Percentiles rank a stretch among this genome's conserved stretches.
Evolutionary conservation across 805 yeast genomes (phyloP).

Genomic region (Ogataea trehaloabstinens): DNA sequence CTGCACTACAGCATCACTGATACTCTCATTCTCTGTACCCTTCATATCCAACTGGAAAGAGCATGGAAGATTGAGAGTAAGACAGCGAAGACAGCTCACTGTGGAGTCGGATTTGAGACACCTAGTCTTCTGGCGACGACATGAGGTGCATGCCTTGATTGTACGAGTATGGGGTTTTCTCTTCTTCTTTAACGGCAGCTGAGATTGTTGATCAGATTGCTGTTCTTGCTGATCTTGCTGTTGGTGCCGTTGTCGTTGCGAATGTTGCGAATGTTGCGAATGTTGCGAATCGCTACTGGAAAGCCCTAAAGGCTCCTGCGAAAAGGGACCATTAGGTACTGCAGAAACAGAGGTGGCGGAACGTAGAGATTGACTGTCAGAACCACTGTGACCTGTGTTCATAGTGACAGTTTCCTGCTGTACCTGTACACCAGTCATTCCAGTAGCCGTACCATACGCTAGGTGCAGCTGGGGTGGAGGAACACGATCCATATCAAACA

Average conservation of each 20-base stretch:
- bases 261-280: background rate
- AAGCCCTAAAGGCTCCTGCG: background rate
- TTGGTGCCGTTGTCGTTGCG: conserved; percentile 2
- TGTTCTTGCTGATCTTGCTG: background rate
- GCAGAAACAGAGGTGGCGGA: background rate
- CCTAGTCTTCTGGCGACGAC: conserved; percentile 41
- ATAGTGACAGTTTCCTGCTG: background rate
- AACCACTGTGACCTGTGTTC: background rate
- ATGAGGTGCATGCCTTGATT: conserved; percentile 31
- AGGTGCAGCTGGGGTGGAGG: background rate
- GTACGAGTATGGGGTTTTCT: conserved; percentile 24
- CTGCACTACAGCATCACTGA: background rate
- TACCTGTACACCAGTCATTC: background rate
- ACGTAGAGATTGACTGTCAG: background rate
- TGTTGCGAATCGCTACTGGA: too few species aligned
- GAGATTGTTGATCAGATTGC: background rate
- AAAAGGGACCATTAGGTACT: background rate
- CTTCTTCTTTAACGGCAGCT: conserved; percentile 9
- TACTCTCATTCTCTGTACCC: background rate
- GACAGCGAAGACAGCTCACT: conserved; percentile 56
- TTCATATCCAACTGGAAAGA: conserved; percentile 40
- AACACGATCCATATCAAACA: background rate
- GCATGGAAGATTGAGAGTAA: conserved; percentile 50
- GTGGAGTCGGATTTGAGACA: conserved; percentile 55
- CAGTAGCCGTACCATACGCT: background rate